Evolutionary conservation across 1,284 basidiomycete species (phyloP), one percentile per base, ranked within the genome.

Genomic region (Rugosomyces carneus): DNA sequence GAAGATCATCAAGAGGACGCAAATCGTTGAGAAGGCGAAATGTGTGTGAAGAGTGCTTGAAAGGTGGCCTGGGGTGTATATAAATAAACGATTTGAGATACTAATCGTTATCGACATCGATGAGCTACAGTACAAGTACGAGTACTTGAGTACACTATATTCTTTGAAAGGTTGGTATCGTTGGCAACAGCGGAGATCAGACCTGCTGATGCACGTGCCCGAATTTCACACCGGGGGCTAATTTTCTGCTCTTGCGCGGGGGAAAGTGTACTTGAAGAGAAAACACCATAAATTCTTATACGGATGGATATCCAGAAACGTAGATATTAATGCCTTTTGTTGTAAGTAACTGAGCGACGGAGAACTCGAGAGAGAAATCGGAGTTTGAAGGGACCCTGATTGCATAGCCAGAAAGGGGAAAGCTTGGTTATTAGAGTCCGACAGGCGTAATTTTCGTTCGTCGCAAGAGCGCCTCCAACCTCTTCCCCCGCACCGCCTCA

Each of bases 41-140:
- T 23, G 21, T 3, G 7, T 23, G 21, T 23, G 21, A 23, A 23
- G 21, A 23, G 21, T 7, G 21, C 21, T 23, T 23, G 21, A 23
- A 23, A 23, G n/a, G n/a, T n/a, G n/a, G n/a, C n/a, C n/a, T n/a
- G n/a, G n/a, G n/a, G n/a, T n/a, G n/a, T n/a, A n/a, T n/a, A n/a
- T n/a, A n/a, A n/a, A n/a, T n/a, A n/a, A n/a, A n/a, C n/a, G n/a
- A n/a, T n/a, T n/a, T 29, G 27, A 9, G 27, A 29, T 37, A 18
- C 47, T 49, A 49, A 51, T 52, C 49, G 49, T 49, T 54, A 56
- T 56, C 54, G 49, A 37, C 51, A 53, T 51, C 48, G 49, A 51
- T 50, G 44, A 15, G 44, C 11, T 16, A n/a, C n/a, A n/a, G n/a
- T n/a, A n/a, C n/a, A n/a, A n/a, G n/a, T n/a, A n/a, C n/a, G n/a